Evolutionary conservation across 1,284 basidiomycete genomes (phyloP).

Genomic region (Melampsora abietis-canadensis): DNA sequence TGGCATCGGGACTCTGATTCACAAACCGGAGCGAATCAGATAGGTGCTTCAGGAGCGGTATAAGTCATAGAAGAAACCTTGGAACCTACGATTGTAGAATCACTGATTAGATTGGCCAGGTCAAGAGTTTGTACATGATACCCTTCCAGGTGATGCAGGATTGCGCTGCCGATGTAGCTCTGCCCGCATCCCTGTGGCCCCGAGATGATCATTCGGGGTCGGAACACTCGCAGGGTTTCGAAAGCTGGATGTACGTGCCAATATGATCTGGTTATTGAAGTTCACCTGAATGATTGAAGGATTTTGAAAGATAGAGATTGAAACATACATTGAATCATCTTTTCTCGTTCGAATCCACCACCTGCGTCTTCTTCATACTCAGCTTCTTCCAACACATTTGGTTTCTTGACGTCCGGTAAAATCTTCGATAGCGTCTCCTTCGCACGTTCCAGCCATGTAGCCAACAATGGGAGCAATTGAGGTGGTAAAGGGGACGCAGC

Average conservation of each 20-base stretch:
- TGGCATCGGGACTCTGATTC: slow-evolving; percentile 76
- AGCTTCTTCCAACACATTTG: slow-evolving; percentile 76
- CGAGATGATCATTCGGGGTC: slow-evolving; percentile 81
- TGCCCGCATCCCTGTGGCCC: slow-evolving; percentile 87
- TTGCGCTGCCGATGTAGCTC: slow-evolving; percentile 78
- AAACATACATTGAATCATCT: slow-evolving; percentile 74
- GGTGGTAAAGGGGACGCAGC: slow-evolving; percentile 76
- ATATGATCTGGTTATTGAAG: background rate
- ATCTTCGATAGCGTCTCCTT: slow-evolving; percentile 63
- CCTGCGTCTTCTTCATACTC: slow-evolving; percentile 69
- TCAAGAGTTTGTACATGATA: slow-evolving; percentile 93
- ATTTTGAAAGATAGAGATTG: background rate
- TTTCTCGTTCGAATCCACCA: slow-evolving; percentile 57
- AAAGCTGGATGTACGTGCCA: slow-evolving; percentile 62
- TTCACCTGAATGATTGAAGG: too few species aligned
- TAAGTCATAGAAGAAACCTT: background rate
- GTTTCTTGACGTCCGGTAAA: slow-evolving; percentile 54
- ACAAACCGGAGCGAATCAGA: background rate
- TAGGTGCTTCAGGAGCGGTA: background rate
- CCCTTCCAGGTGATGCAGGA: slow-evolving; percentile 89
- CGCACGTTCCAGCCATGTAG: slow-evolving; percentile 66
- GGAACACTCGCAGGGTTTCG: slow-evolving; percentile 83
- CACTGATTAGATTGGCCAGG: slow-evolving; percentile 79
- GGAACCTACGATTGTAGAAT: slow-evolving; percentile 71
- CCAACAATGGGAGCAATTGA: slow-evolving; percentile 79